Percentiles rank a stretch among this genome's conserved stretches.
These are phyloP conservation scores for Rauvolfia tetraphylla DNA, from an alignment of 257 asterid genomes.

Conservation along the genomic window DNA sequence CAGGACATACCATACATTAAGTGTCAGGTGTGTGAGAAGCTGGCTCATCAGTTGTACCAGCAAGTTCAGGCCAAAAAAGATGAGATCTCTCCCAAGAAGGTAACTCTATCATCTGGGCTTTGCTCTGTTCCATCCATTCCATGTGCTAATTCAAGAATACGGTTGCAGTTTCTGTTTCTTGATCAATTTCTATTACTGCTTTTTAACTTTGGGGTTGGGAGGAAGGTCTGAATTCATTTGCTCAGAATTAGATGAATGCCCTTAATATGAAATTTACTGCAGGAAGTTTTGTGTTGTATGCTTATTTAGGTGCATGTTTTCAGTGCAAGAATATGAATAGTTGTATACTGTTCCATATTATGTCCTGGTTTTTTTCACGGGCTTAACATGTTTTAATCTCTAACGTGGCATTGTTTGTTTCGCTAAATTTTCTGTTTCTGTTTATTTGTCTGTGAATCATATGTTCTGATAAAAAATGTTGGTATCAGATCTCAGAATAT, in stretches of 20 bases:
- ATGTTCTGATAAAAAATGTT: not conserved
- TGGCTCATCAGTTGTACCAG: constrained; percentile 56
- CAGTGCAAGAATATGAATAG: not conserved
- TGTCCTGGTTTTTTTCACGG: too few species aligned
- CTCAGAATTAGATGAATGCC: not conserved
- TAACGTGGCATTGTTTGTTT: not conserved
- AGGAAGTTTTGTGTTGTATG: not conserved
- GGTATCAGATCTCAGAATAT: constrained; percentile 69
- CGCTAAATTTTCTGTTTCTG: not conserved
- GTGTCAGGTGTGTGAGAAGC: constrained; percentile 74
- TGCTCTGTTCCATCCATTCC: not conserved
- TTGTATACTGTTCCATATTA: not conserved
- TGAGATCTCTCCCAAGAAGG: constrained; percentile 74
- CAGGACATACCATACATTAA: constrained; percentile 83
- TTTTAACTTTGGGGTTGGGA: not conserved
- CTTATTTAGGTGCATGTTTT: constrained; percentile 1
- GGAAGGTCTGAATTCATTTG: not conserved
- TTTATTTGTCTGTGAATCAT: not conserved
- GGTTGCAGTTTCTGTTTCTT: constrained; percentile 5
- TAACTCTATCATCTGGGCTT: constrained; percentile 26
- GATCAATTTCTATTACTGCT: not conserved
- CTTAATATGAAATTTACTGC: not conserved
- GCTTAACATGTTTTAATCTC: not conserved
- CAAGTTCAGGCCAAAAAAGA: constrained; percentile 71
- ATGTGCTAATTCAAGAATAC: constrained; percentile 5